Percentiles rank a stretch among this genome's conserved stretches.
These are phyloP conservation scores for Lactuca sativa DNA, from an alignment of 129 eudicot genomes.

Conservation along the genomic window DNA sequence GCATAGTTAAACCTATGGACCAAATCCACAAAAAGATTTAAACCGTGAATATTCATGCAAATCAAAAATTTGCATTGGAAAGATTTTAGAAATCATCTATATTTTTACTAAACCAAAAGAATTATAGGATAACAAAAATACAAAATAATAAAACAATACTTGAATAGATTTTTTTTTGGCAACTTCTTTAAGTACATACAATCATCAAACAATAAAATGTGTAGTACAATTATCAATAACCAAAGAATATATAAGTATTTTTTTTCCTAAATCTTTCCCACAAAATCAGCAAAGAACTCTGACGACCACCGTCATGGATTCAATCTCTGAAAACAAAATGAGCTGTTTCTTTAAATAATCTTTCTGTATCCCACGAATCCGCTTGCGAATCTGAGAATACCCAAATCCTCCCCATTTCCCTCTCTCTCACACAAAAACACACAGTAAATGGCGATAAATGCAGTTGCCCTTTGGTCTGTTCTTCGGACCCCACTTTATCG, in stretches of 20 bases:
- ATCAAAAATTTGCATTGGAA: too few relatives aligned
- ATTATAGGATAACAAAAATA: too few relatives aligned
- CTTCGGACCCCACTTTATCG: not conserved
- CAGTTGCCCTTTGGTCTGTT: constrained; percentile 30
- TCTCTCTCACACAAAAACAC: constrained; percentile 10
- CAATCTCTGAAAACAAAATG: constrained; percentile 22
- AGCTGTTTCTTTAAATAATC: constrained; percentile 28
- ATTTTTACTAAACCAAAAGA: too few relatives aligned
- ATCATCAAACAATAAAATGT: not conserved
- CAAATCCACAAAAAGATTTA: too few relatives aligned
- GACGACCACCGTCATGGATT: constrained; percentile 29
- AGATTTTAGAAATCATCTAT: too few relatives aligned
- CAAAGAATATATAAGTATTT: not conserved
- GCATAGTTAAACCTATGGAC: too few relatives aligned
- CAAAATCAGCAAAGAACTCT: constrained; percentile 23
- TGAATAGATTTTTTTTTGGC: too few relatives aligned
- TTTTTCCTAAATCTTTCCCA: constrained; percentile 1
- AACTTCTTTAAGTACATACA: too few relatives aligned
- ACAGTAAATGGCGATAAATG: constrained; percentile 14
- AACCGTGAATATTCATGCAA: too few relatives aligned
- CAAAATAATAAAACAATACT: too few relatives aligned
- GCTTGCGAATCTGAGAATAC: constrained; percentile 12
- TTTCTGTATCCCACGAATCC: constrained; percentile 20
- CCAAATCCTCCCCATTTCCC: constrained; percentile 1
- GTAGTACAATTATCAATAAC: constrained; percentile 2